Percentiles rank a stretch among this genome's conserved stretches.
Evolutionary conservation across 2,329 filamentous ascomycete species (phyloP).

Genomic region (Penicillium sp.): DNA sequence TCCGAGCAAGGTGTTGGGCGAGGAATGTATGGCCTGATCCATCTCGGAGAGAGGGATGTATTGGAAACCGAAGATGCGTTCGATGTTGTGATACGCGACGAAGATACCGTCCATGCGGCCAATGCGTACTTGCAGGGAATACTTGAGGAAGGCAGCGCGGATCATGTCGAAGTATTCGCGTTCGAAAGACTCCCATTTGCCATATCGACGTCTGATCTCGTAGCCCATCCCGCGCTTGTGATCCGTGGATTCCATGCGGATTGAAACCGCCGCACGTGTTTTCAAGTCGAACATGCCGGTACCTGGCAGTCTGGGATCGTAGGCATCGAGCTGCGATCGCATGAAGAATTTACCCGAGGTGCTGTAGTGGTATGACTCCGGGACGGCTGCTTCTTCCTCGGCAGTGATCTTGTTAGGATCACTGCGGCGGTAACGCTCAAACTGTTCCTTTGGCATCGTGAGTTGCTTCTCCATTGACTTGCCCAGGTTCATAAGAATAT

Average conservation of each 20-base stretch:
- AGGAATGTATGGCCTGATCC: conserved; percentile 81
- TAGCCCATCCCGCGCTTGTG: conserved; percentile 73
- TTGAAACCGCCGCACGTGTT: conserved; percentile 80
- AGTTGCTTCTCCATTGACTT: conserved; percentile 95
- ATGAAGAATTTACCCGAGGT: conserved; percentile 80
- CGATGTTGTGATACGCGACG: conserved; percentile 87
- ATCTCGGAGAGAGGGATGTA: conserved; percentile 81
- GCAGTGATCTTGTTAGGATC: conserved; percentile 57
- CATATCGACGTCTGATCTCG: conserved; percentile 67
- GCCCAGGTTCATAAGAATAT: conserved; percentile 80
- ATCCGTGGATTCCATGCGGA: conserved; percentile 72
- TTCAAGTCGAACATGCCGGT: conserved; percentile 94
- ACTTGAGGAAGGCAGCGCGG: conserved; percentile 85
- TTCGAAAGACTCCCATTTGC: conserved; percentile 83
- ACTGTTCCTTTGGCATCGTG: conserved; percentile 71
- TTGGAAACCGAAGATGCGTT: conserved; percentile 95
- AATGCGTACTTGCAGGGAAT: conserved; percentile 91
- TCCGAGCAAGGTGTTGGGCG: conserved; percentile 57
- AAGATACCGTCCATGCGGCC: conserved; percentile 98
- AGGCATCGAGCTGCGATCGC: conserved; percentile 86
- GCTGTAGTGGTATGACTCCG: conserved; percentile 80
- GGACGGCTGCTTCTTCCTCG: conserved; percentile 61
- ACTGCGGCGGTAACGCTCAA: conserved; percentile 68
- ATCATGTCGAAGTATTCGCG: conserved; percentile 97
- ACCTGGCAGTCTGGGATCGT: conserved; percentile 76